These are phyloP conservation scores for Domatiomyces globalis DNA, from an alignment of 2,329 filamentous ascomycete species.

Conservation along the genomic window DNA sequence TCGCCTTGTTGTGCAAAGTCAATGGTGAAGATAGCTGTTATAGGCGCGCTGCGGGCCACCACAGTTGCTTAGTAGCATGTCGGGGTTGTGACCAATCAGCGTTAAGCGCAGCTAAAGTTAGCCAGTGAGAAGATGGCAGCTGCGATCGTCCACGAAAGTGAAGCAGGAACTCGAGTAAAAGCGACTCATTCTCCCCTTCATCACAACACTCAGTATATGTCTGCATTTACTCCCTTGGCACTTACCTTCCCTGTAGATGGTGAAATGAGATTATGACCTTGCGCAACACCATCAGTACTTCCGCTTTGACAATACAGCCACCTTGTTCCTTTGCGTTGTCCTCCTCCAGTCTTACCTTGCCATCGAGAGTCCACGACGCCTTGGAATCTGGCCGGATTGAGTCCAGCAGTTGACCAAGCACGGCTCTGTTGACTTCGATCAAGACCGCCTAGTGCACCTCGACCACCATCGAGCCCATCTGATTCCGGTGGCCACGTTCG, in stretches of 20 bases:
- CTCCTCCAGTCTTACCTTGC: neutral
- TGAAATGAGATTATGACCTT: neutral
- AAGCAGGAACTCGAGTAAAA: neutral
- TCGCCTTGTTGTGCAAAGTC: neutral
- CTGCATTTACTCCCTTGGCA: neutral
- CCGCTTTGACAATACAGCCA: neutral
- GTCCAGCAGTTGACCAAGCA: neutral
- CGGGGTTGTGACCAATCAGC: neutral
- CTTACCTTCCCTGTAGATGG: neutral
- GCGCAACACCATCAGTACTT: neutral
- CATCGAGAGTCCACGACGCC: neutral
- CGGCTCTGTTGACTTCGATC: neutral
- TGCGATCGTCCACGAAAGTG: neutral
- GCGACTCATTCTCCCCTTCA: neutral
- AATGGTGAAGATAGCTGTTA: neutral
- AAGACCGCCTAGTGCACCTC: neutral
- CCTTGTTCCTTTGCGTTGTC: neutral
- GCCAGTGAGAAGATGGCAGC: neutral
- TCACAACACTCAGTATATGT: neutral
- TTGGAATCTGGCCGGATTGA: neutral
- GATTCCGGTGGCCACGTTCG: neutral
- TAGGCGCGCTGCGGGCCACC: no score
- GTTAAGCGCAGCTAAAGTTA: neutral
- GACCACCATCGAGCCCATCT: neutral
- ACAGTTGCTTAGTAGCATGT: neutral